Evolutionary conservation across 1,284 basidiomycete genomes (phyloP).

Genomic region (Puccinia sorghi): DNA sequence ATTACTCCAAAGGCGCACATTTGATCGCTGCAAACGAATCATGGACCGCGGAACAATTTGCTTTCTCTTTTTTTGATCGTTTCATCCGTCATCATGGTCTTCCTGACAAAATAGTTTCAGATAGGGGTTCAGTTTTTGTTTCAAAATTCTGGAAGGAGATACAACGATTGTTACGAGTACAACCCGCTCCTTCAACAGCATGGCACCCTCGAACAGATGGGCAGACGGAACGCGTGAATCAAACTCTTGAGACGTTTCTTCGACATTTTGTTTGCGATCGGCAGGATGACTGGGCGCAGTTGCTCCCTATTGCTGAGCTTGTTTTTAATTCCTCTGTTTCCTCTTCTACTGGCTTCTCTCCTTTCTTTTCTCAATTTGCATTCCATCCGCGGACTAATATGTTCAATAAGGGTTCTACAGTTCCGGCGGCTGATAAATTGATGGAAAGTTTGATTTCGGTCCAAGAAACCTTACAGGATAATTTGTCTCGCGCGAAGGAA

Average conservation of each 20-base stretch:
- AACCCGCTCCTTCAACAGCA: neutral
- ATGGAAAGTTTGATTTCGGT: neutral
- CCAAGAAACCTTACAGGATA: neutral
- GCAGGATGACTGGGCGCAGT: too few species aligned
- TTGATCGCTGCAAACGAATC: neutral
- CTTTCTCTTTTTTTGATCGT: neutral
- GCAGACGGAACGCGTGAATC: constrained; percentile 22
- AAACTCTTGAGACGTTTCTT: too few species aligned
- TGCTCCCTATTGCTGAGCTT: too few species aligned
- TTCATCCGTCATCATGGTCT: constrained; percentile 2
- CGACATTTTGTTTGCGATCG: too few species aligned
- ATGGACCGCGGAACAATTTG: neutral
- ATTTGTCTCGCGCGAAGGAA: neutral
- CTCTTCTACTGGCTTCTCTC: constrained; percentile 57
- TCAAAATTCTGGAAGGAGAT: constrained; percentile 3
- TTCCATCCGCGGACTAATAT: constrained; percentile 56
- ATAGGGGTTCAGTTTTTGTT: constrained; percentile 1
- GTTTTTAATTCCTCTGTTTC: too few species aligned
- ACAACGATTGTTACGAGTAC: neutral
- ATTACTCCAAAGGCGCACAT: too few species aligned
- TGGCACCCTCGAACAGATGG: constrained; percentile 1
- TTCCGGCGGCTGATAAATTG: neutral
- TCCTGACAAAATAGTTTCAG: constrained; percentile 4
- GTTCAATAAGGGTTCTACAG: neutral
- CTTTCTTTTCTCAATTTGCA: constrained; percentile 61